Evolutionary conservation across 1,284 basidiomycete genomes (phyloP).

Genomic region (Cryptococcus depauperatus): DNA sequence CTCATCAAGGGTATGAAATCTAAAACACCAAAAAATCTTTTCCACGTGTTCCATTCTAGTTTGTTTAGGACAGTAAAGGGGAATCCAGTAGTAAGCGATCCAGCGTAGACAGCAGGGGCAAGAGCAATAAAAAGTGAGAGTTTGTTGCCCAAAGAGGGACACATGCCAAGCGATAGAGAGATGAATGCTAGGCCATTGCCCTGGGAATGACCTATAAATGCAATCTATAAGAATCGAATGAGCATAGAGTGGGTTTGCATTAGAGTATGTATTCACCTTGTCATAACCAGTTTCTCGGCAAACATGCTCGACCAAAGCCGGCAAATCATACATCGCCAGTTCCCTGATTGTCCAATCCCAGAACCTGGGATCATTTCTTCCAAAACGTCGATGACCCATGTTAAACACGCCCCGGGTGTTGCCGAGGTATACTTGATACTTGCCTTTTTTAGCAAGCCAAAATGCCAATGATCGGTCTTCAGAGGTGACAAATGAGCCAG

Average conservation of each 20-base stretch:
- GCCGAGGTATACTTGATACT: constrained; percentile 56
- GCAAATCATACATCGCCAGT: constrained; percentile 55
- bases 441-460: constrained; percentile 54
- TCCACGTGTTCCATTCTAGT: constrained; percentile 53
- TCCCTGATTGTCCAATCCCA: constrained; percentile 61
- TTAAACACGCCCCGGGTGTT: constrained; percentile 56
- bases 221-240: constrained; percentile 44
- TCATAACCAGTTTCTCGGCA: constrained; percentile 52
- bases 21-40: constrained; percentile 53
- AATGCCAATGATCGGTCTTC: constrained; percentile 57
- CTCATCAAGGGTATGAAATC: constrained; percentile 59
- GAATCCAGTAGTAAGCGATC: constrained; percentile 54
- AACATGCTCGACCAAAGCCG: constrained; percentile 55
- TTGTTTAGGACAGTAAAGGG: constrained; percentile 51
- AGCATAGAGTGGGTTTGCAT: not conserved
- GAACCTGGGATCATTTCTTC: constrained; percentile 52
- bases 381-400: constrained; percentile 53
- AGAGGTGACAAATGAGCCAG: constrained; percentile 56
- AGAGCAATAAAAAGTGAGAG: constrained; percentile 55
- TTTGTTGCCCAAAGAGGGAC: constrained; percentile 52
- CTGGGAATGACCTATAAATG: constrained; percentile 57
- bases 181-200: constrained; percentile 54
- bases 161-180: constrained; percentile 53
- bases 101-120: constrained; percentile 56
- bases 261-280: constrained; percentile 40